Evolutionary conservation across 306 rosid genomes (phyloP), one percentile per base, ranked within the genome.

Genomic region (Betula pendula): DNA sequence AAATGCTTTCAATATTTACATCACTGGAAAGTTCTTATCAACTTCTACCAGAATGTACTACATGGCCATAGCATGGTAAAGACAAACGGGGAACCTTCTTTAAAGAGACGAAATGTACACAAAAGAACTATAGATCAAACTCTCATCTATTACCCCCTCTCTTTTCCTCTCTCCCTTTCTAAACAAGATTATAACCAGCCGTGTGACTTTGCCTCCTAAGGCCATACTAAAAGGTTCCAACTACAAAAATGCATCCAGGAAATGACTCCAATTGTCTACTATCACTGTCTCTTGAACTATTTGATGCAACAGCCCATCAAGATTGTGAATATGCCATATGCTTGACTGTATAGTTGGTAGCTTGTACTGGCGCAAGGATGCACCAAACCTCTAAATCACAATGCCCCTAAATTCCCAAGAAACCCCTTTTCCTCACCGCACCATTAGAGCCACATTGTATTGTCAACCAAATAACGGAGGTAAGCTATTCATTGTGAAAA

Each of bases 1-100:
- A 77, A 60, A 69, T 58, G 31, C 25, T n/a, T 13, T 42, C 58
- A 68, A 40, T 62, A 31, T 38, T 35, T 47, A 69, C 40, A 19
- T 59, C 69, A 49, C 49, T 33, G 58, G 33, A 56, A 19, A 45
- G 20, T 24, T 70, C 55, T 29, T 50, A 59, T 11, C 35, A 43
- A 45, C 44, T 72, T 10, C 70, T 47, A 51, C 66, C 19, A 43
- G 24, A 33, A 69, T 2, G n/a, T n/a, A 65, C 31, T 60, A 56
- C 5, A 25, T 27, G 55, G 43, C 38, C 42, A 6, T 9, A 19
- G 43, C 20, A 62, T 31, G 27, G 48, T 65, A 65, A 38, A 19
- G 48, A 38, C 70, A 38, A 65, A 2, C 3, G 1, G 8, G 70
- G 48, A 38, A 65, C 44, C 48, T 65, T 38, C 70, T 19, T 65